Percentiles rank a stretch among this genome's conserved stretches.
These are phyloP conservation scores for Butyriboletus loyo DNA, from an alignment of 768 basidiomycete genomes.

Conservation along the genomic window DNA sequence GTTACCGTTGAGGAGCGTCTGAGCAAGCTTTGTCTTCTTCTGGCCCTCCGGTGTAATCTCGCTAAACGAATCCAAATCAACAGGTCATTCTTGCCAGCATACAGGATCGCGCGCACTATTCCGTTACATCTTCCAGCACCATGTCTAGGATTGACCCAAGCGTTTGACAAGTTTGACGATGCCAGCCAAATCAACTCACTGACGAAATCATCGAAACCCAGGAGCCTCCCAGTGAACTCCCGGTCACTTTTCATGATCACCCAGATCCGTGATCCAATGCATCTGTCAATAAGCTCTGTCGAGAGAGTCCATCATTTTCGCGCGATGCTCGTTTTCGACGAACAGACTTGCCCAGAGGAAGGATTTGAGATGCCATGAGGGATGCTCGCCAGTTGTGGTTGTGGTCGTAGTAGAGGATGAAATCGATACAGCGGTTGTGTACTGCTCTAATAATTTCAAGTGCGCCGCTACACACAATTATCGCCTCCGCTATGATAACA, in stretches of 20 bases:
- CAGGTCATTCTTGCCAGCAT: neutral
- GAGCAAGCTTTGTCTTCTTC: constrained; percentile 78
- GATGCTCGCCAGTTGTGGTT: neutral
- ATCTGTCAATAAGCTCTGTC: constrained; percentile 91
- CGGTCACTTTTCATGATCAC: constrained; percentile 98
- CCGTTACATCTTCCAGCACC: constrained; percentile 94
- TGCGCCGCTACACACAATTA: constrained; percentile 14
- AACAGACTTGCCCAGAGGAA: constrained; percentile 70
- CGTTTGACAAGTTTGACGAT: neutral
- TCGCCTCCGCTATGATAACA: constrained; percentile 18
- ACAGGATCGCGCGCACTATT: constrained; percentile 64
- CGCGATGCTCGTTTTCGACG: neutral
- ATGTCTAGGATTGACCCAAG: constrained; percentile 52
- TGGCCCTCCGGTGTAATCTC: constrained; percentile 81
- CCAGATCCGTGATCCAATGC: constrained; percentile 96
- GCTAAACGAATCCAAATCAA: constrained; percentile 40
- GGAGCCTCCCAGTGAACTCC: constrained; percentile 91
- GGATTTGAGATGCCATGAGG: constrained; percentile 86
- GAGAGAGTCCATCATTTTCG: neutral
- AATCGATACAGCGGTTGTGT: neutral
- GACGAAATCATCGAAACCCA: constrained; percentile 99
- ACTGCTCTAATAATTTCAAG: no score
- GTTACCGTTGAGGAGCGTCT: constrained; percentile 90
- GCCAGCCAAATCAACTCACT: constrained; percentile 60
- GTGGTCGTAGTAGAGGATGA: constrained; percentile 3